phyloP scores from a whole-genome alignment of 345 rosid species.

The Melaleuca quinquenervia region DNA sequence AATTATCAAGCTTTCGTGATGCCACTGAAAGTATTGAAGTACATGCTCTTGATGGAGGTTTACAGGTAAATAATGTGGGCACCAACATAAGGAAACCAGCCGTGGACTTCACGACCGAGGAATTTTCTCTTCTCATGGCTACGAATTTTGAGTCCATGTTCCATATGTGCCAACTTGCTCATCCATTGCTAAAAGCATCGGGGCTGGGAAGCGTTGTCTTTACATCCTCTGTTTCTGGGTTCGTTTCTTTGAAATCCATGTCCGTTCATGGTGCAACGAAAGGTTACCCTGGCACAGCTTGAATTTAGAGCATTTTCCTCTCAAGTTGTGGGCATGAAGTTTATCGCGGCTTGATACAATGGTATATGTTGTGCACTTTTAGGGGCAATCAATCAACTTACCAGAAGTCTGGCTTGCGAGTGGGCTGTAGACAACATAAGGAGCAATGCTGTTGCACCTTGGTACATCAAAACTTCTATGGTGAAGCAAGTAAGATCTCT shows the following conservation, averaged over 20 bases:
- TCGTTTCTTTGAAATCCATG: slow-evolving; percentile 62
- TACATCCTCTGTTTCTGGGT: slow-evolving; percentile 66
- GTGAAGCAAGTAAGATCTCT: slow-evolving; percentile 49
- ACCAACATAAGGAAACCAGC: slow-evolving; percentile 60
- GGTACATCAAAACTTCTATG: slow-evolving; percentile 81
- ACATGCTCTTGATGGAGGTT: background rate
- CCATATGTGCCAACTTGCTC: slow-evolving; percentile 60
- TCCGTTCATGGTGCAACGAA: slow-evolving; percentile 71
- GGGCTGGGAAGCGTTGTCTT: slow-evolving; percentile 52
- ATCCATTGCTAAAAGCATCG: slow-evolving; percentile 54
- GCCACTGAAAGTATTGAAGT: background rate
- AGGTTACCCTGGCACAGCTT: slow-evolving; percentile 18
- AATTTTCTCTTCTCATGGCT: slow-evolving; percentile 43
- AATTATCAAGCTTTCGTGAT: background rate
- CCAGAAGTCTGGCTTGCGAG: slow-evolving; percentile 66
- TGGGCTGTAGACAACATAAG: slow-evolving; percentile 83
- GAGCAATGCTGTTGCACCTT: slow-evolving; percentile 75
- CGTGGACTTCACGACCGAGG: slow-evolving; percentile 42
- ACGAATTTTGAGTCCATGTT: slow-evolving; percentile 74
- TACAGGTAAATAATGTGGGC: slow-evolving; percentile 71
- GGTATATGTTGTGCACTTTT: background rate
- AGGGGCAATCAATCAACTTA: slow-evolving; percentile 78
- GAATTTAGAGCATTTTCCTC: background rate
- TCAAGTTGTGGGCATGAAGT: background rate
- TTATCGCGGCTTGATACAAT: background rate